A percentile compares a stretch with the other conserved stretches of the same genome.
Conservation (phyloP, 2,329 filamentous ascomycete genomes). For the Aspergillus ochraceoroseus region DNA sequence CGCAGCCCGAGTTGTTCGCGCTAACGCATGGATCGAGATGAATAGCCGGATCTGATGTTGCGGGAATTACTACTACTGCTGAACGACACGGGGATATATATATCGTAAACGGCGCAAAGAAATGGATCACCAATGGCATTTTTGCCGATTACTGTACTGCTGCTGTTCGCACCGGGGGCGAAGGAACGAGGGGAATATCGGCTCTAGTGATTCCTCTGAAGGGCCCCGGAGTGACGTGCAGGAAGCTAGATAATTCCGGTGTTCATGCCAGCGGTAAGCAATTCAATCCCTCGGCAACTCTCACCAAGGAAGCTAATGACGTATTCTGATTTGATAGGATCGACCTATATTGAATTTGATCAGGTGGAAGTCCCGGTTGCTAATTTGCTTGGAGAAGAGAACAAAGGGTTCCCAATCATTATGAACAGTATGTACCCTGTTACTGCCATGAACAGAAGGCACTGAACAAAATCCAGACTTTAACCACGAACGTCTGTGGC, state of each 20-base stretch:
- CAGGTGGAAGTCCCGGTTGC: constrained; percentile 69
- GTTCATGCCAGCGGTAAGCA: constrained; percentile 52
- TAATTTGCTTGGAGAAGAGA: constrained; percentile 69
- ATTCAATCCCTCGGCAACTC: no score
- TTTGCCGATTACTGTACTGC: constrained; percentile 57
- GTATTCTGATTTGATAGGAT: no score
- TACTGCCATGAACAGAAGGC: neutral
- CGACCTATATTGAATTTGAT: constrained; percentile 72
- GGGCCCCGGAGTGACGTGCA: constrained; percentile 47
- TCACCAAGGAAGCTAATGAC: no score
- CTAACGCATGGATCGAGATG: no score
- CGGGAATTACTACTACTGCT: constrained; percentile 55
- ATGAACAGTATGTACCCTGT: constrained; percentile 50
- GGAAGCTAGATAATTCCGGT: constrained; percentile 55
- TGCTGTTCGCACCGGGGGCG: constrained; percentile 55
- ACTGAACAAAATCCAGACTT: constrained; percentile 40
- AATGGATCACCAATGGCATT: constrained; percentile 59
- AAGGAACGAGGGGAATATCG: constrained; percentile 53
- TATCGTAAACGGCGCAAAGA: constrained; percentile 59
- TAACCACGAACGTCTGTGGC: constrained; percentile 56
- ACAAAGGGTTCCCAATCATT: constrained; percentile 76
- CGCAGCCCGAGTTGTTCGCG: no score
- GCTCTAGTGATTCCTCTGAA: constrained; percentile 55
- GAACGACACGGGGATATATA: constrained; percentile 47
- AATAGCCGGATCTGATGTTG: constrained; percentile 54